Percentiles rank a stretch among this genome's conserved stretches.
Conservation (phyloP, 176 grass and related monocot genomes). For the Bonia amplexicaulis region DNA sequence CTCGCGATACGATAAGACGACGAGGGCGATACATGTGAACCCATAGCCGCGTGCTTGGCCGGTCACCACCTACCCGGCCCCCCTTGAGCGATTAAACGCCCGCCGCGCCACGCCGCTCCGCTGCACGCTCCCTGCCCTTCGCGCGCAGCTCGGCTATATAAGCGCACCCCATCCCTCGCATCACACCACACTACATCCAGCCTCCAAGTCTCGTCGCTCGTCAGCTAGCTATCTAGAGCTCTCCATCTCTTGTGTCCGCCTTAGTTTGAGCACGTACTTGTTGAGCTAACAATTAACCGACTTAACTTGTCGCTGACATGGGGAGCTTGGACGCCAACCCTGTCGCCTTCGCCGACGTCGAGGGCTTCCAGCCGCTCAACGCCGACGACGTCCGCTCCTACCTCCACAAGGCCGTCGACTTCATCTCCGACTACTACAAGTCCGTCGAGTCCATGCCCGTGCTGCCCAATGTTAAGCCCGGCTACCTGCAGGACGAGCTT, state of each 20-base stretch:
- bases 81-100: not conserved
- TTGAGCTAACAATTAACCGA: too few species aligned
- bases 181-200: not conserved
- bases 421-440: constrained; percentile 57
- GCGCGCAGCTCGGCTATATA: not conserved
- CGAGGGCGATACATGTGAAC: too few species aligned
- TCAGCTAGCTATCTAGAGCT: not conserved
- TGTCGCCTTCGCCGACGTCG: not conserved
- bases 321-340: constrained; percentile 7
- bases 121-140: not conserved
- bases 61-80: too few species aligned
- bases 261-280: too few species aligned
- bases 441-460: constrained; percentile 25
- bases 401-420: constrained; percentile 39
- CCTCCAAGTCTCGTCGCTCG: not conserved
- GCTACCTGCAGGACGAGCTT: not conserved
- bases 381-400: constrained; percentile 34
- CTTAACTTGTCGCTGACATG: not conserved
- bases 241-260: not conserved
- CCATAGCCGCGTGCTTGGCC: too few species aligned
- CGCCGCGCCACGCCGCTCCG: not conserved
- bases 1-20: too few species aligned
- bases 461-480: constrained; percentile 24
- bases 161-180: not conserved
- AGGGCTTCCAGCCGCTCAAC: constrained; percentile 28